Percentiles rank a stretch among this genome's conserved stretches.
Conservation (phyloP, 2,329 filamentous ascomycete species). For the Coniosporium tulheliwenetii region DNA sequence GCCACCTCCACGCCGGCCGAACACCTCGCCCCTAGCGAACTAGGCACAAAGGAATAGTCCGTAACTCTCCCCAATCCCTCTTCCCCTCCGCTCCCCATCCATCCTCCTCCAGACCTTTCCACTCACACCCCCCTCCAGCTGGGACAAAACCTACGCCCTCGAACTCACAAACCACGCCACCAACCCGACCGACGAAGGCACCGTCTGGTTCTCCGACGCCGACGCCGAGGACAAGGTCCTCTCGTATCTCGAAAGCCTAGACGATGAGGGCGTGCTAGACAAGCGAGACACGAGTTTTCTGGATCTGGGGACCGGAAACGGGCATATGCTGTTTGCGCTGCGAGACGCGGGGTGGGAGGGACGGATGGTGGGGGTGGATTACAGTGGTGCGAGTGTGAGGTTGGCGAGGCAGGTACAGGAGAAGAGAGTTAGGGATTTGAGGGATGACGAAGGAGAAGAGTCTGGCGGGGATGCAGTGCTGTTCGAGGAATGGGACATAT, state of each 20-base stretch:
- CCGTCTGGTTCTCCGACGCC: conserved; percentile 92
- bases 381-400: conserved; percentile 58
- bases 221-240: conserved; percentile 73
- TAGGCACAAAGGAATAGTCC: conserved; percentile 87
- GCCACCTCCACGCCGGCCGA: conserved; percentile 1
- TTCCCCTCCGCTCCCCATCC: conserved; percentile 1
- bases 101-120: conserved; percentile 1
- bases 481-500: conserved; percentile 39
- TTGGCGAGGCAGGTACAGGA: conserved; percentile 49
- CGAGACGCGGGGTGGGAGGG: conserved; percentile 53
- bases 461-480: conserved; percentile 24
- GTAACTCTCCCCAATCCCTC: conserved; percentile 15
- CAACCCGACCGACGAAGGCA: conserved; percentile 67
- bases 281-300: conserved; percentile 44
- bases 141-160: conserved; percentile 51
- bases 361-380: conserved; percentile 74
- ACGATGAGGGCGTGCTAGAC: conserved; percentile 29
- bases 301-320: conserved; percentile 89
- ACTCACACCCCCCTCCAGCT: conserved; percentile 12
- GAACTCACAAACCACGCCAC: conserved; percentile 57
- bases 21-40: conserved; percentile 54
- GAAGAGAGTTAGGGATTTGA: not conserved
- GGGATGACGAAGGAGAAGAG: not conserved
- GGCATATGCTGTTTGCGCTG: conserved; percentile 74
- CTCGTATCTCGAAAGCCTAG: conserved; percentile 40